Evolutionary conservation across 169 alveolate species (phyloP).

Genomic region (Theileria luwenshuni): DNA sequence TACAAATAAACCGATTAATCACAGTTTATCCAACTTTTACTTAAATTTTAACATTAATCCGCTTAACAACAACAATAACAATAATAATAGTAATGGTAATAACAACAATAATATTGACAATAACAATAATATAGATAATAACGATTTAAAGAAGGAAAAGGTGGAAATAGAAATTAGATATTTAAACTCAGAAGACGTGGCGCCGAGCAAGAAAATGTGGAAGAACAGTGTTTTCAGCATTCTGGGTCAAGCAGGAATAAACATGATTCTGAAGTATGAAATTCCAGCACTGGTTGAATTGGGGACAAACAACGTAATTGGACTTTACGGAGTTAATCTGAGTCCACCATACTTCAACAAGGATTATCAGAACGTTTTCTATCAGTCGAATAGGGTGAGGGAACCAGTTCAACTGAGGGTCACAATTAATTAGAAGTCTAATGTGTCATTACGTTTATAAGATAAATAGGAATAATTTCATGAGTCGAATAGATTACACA

Average conservation of each 20-base stretch:
- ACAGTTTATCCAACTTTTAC: too few relatives aligned
- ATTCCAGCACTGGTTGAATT: constrained; percentile 54
- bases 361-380: neutral
- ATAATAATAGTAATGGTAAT: too few relatives aligned
- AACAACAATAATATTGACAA: too few relatives aligned
- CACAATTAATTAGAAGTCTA: too few relatives aligned
- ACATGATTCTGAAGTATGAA: constrained; percentile 48
- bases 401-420: neutral
- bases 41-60: too few relatives aligned
- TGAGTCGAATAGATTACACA: too few relatives aligned
- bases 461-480: too few relatives aligned
- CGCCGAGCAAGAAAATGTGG: constrained; percentile 54
- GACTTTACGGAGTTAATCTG: constrained; percentile 62
- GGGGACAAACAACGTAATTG: constrained; percentile 47
- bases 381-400: neutral
- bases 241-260: constrained; percentile 31
- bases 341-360: constrained; percentile 43
- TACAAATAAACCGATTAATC: too few relatives aligned
- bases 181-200: constrained; percentile 46
- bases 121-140: too few relatives aligned
- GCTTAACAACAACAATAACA: too few relatives aligned
- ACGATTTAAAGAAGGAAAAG: neutral
- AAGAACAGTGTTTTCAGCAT: constrained; percentile 28
- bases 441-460: too few relatives aligned
- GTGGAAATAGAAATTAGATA: constrained; percentile 47